These are phyloP conservation scores for Cicer cuneatum DNA, from an alignment of 306 rosid genomes.

Conservation along the genomic window DNA sequence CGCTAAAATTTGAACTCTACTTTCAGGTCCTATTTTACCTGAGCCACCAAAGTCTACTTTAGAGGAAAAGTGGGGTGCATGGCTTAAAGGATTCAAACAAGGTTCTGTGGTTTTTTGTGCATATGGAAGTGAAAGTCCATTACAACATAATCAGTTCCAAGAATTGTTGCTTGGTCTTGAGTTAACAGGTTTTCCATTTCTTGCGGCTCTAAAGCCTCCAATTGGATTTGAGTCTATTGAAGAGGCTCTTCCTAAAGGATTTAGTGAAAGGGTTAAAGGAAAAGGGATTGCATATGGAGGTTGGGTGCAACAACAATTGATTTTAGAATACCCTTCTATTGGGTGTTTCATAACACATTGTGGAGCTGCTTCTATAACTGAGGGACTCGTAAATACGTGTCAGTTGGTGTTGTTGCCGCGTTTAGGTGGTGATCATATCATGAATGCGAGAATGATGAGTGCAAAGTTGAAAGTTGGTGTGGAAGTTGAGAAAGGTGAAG, in stretches of 20 bases:
- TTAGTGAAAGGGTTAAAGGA: conserved; percentile 4
- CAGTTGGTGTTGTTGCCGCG: too few species aligned
- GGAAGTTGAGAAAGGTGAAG: too few species aligned
- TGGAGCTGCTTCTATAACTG: too few species aligned
- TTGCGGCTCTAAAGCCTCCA: conserved; percentile 43
- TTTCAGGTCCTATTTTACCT: conserved; percentile 46
- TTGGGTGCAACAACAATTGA: too few species aligned
- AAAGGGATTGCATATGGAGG: too few species aligned
- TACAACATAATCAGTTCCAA: not conserved
- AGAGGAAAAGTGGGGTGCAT: conserved; percentile 39
- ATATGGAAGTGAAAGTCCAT: conserved; percentile 41
- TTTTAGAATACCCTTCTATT: too few species aligned
- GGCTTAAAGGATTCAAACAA: conserved; percentile 38
- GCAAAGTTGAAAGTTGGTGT: too few species aligned
- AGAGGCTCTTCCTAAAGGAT: conserved; percentile 40
- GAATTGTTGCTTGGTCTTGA: conserved; percentile 48
- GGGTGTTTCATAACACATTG: too few species aligned
- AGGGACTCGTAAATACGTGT: too few species aligned
- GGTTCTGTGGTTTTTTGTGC: conserved; percentile 42
- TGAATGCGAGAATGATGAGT: too few species aligned
- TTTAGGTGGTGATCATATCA: too few species aligned
- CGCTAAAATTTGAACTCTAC: not conserved
- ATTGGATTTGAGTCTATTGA: conserved; percentile 19
- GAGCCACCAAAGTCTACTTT: not conserved
- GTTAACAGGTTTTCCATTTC: conserved; percentile 43